A percentile compares a stretch with the other conserved stretches of the same genome.
These are phyloP conservation scores for Ascochyta lentis DNA, from an alignment of 2,329 filamentous ascomycete species.

Conservation along the genomic window DNA sequence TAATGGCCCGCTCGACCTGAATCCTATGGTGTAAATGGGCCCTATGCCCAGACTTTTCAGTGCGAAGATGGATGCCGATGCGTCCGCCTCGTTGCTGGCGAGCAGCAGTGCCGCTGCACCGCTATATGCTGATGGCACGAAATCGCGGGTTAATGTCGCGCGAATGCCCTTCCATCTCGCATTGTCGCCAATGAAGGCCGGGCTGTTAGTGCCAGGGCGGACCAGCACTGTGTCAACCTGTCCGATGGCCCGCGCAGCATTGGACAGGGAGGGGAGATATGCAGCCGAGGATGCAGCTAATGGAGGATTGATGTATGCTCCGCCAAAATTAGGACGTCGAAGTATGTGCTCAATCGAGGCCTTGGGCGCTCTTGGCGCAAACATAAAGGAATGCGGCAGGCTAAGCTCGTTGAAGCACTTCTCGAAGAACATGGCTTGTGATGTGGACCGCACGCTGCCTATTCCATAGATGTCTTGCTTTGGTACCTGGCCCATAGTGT, in stretches of 20 bases:
- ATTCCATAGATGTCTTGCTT: constrained; percentile 83
- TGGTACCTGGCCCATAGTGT: constrained; percentile 79
- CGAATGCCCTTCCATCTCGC: constrained; percentile 86
- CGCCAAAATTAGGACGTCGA: constrained; percentile 77
- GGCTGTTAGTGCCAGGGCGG: constrained; percentile 51
- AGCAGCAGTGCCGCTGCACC: constrained; percentile 78
- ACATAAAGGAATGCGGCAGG: constrained; percentile 81
- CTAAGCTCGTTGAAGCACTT: constrained; percentile 69
- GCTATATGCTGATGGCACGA: constrained; percentile 81
- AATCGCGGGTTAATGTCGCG: constrained; percentile 79
- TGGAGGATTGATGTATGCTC: constrained; percentile 80
- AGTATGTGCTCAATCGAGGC: constrained; percentile 75
- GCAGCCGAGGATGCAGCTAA: constrained; percentile 60
- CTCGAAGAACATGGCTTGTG: constrained; percentile 84
- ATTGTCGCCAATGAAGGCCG: constrained; percentile 75
- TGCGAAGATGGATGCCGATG: constrained; percentile 79
- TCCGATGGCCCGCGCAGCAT: constrained; percentile 79
- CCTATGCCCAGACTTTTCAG: constrained; percentile 76
- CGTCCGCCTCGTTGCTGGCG: constrained; percentile 75
- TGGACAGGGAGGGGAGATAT: constrained; percentile 71
- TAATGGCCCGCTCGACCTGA: constrained; percentile 67
- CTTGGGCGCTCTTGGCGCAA: constrained; percentile 73
- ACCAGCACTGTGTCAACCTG: constrained; percentile 83
- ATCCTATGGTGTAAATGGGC: constrained; percentile 84
- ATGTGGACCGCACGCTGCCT: constrained; percentile 73